Base-by-base conservation (phyloP, 345 rosid species). In the Brassica nigra region DNA sequence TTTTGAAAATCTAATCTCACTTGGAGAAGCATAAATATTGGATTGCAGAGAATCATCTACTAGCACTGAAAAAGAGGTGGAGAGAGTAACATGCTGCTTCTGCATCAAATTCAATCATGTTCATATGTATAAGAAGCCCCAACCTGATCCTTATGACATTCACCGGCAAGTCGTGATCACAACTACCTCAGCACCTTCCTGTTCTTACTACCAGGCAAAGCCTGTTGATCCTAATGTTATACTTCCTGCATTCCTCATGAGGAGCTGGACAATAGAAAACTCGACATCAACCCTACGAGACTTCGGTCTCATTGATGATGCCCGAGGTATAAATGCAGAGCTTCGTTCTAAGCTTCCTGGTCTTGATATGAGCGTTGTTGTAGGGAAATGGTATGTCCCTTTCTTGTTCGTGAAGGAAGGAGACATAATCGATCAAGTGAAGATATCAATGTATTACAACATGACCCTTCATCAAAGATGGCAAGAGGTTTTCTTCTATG, bases 351-450 rank as follows among this genome's bases (percentile, higher is more conserved):
- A 71, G 71, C 89, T 89, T 62, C 90, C 90, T 0, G 68, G 5
- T 58, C 73, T 57, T n/a, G 72, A 71, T 11, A 85, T 82, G 15
- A 8, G 39, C 28, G 68, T 70, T 14, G 75, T 73, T 1, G 87
- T 89, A 2, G 95, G 91, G 47, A 88, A 76, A 76, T 89, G 93
- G 91, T 91, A 87, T 27, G 86, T 86, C 31, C 93, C 93, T 4
- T 91, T 87, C 71, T 55, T 91, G 74, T 89, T 88, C 9, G 71
- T 89, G 5, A 88, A 66, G 70, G 95, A 91, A 29, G 80, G 77
- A 34, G 36, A 36, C 12, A 29, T 71, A 2, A 62, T 66, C 52
- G 83, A 87, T 10, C 92, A 89, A 44, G 75, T 86, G 65, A 78
- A 54, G 59, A 76, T 2, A 23, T 77, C 91, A 16, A 83, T 75